Percentiles rank a stretch among this genome's conserved stretches.
Evolutionary conservation across 306 rosid species (phyloP).

Genomic region (Abrus precatorius): DNA sequence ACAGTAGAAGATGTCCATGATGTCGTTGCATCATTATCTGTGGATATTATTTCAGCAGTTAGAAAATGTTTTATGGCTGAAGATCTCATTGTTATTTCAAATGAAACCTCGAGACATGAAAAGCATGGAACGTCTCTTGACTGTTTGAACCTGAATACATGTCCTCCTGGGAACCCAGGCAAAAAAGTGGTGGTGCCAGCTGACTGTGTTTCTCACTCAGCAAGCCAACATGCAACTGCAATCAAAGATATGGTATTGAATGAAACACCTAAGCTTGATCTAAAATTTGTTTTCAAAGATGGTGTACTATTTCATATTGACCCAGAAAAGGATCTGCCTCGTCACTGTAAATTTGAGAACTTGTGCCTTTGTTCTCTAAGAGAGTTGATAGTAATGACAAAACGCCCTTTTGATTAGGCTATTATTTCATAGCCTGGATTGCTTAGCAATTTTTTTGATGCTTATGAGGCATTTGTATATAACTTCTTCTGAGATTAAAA

Average conservation of each 20-base stretch:
- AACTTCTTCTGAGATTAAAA: conserved; percentile 52
- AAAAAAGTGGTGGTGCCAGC: conserved; percentile 42
- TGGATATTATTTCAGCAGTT: conserved; percentile 75
- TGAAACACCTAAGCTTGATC: conserved; percentile 51
- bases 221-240: conserved; percentile 44
- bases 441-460: conserved; percentile 61
- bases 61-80: conserved; percentile 56
- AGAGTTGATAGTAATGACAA: conserved; percentile 68
- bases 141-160: conserved; percentile 42
- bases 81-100: conserved; percentile 43
- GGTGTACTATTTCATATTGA: conserved; percentile 77
- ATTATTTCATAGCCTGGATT: conserved; percentile 61
- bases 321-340: conserved; percentile 61
- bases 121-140: conserved; percentile 39
- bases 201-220: conserved; percentile 79
- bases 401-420: conserved; percentile 67
- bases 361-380: conserved; percentile 86
- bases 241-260: conserved; percentile 35
- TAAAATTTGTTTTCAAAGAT: conserved; percentile 77
- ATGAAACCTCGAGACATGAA: conserved; percentile 43
- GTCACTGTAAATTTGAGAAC: conserved; percentile 88
- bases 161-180: conserved; percentile 51
- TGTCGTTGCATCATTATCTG: conserved; percentile 71
- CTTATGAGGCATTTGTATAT: conserved; percentile 61
- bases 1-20: conserved; percentile 84